A percentile compares a stretch with the other conserved stretches of the same genome.
Evolutionary conservation across 2,329 filamentous ascomycete genomes (phyloP).

Genomic region (Helotiales sp.): DNA sequence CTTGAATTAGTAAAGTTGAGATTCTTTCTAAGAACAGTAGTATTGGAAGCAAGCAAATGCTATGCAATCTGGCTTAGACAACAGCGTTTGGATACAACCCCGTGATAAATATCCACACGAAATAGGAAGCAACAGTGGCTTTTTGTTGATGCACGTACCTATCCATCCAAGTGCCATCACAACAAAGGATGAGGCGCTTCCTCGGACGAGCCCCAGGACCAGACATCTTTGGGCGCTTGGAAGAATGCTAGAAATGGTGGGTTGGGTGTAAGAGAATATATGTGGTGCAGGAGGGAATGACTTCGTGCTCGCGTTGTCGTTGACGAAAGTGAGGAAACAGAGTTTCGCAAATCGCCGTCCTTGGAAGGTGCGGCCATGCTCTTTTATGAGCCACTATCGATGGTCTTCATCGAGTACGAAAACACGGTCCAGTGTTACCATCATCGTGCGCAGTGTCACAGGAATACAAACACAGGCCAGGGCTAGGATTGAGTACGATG

Average conservation of each 20-base stretch:
- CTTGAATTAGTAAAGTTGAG: slow-evolving; percentile 2
- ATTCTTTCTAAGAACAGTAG: too few species aligned
- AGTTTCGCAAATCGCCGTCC: slow-evolving; percentile 4
- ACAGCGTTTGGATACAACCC: too few species aligned
- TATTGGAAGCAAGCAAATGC: too few species aligned
- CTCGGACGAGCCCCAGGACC: neutral
- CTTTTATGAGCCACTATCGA: neutral
- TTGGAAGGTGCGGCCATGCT: slow-evolving; percentile 17
- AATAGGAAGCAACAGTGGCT: neutral
- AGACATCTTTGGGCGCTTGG: neutral
- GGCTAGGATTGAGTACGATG: neutral
- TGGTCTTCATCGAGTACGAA: neutral
- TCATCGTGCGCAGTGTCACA: slow-evolving; percentile 1
- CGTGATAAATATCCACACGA: neutral
- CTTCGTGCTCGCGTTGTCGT: neutral
- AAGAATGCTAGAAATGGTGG: neutral
- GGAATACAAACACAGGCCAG: neutral
- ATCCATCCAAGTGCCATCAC: slow-evolving; percentile 36
- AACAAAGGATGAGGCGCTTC: slow-evolving; percentile 34
- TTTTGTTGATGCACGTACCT: neutral
- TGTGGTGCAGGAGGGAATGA: neutral
- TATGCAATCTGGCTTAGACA: too few species aligned
- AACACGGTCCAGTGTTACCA: slow-evolving; percentile 1
- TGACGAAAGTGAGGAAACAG: neutral
- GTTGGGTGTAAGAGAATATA: neutral